Base-by-base conservation (phyloP, 2,329 filamentous ascomycete species). In the Penicillium concentricum region DNA sequence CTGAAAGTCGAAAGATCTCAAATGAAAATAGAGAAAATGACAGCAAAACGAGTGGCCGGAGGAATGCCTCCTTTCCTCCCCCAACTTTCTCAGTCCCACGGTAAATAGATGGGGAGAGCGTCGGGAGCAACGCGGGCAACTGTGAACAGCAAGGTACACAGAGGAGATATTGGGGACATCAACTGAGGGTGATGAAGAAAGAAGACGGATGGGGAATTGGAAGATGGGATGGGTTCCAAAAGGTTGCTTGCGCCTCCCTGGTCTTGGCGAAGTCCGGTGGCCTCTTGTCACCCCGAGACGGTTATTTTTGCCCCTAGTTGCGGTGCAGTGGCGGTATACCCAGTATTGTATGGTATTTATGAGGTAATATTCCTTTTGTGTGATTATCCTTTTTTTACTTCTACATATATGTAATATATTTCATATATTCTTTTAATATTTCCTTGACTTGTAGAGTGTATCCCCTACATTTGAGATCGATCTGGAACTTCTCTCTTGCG, bases 31-130 rank as follows among this genome's bases (percentile, higher is more conserved):
- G 69, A 51, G 53, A 66, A 50, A 64, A 66, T 60, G 51, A 64
- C 34, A 60, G 56, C 15, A 62, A 63, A 76, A 76, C 72, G 74
- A 76, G 69, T 67, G 73, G 68, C 72, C 70, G 73, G 73, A 74
- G 72, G 71, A 69, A 72, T 68, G 68, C 72, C 74, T 75, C 74
- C 73, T 75, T 72, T 74, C 63, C 56, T 67, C 66, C 66, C 67
- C 67, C 60, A 67, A 69, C 60, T 67, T 65, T 64, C 67, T 61
- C 66, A 67, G 62, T 67, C 60, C 67, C 67, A 61, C 60, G 59
- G 62, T 70, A 68, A 51, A 68, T 68, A 48, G 72, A 71, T 48
- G 63, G 66, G 54, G 65, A 61, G 65, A 39, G 67, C 62, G 61
- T 58, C 61, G 55, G 64, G 56, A 61, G 60, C 62, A 63, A 67